phyloP scores from a whole-genome alignment of 148 eudicot genomes.

The Vaccinium myrtillus region DNA sequence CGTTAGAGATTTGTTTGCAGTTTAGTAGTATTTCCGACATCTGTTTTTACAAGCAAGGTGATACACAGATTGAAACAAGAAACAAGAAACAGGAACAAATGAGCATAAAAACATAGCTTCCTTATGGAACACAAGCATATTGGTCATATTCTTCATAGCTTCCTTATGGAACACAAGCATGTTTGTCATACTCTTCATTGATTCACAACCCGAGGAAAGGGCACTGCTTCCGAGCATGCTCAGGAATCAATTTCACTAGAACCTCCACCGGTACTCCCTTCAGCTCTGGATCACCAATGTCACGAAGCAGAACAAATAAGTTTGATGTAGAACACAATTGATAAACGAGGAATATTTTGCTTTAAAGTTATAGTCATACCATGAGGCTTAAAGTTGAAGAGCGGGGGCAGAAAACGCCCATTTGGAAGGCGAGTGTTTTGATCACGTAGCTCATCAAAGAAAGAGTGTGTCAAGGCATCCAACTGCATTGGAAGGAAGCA shows the following conservation, averaged over 20 bases:
- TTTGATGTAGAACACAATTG: not conserved
- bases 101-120: conserved; percentile 25
- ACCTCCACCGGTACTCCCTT: conserved; percentile 55
- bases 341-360: not conserved
- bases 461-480: conserved; percentile 60
- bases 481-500: conserved; percentile 29
- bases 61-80: conserved; percentile 7
- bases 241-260: conserved; percentile 48
- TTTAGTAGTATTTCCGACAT: conserved; percentile 14
- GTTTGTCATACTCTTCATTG: conserved; percentile 19
- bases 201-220: conserved; percentile 41
- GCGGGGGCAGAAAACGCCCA: conserved; percentile 59
- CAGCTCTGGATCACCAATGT: conserved; percentile 30
- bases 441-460: conserved; percentile 68
- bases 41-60: conserved; percentile 23
- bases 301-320: not conserved
- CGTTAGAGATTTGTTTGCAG: not conserved
- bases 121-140: conserved; percentile 6
- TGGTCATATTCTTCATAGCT: conserved; percentile 26
- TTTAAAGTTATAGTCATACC: conserved; percentile 21
- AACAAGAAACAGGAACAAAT: conserved; percentile 2
- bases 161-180: conserved; percentile 16
- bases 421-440: conserved; percentile 52
- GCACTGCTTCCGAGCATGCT: conserved; percentile 64
- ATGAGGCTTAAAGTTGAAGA: conserved; percentile 57